Conservation (phyloP, 257 asterid genomes). For the Penstemon eatonii region DNA sequence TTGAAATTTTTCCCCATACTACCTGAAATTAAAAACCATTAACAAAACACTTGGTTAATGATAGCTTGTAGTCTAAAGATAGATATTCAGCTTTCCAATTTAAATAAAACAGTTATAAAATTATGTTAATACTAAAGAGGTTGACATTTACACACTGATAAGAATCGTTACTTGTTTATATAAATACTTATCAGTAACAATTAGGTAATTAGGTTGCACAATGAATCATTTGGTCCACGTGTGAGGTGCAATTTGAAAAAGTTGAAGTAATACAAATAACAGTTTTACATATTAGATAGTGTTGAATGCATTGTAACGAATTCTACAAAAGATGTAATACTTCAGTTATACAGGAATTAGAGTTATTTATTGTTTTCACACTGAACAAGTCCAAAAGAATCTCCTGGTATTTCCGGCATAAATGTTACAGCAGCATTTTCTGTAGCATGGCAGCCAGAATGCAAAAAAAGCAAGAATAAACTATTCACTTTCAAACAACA, state of each 20-base stretch:
- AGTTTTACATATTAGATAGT: not conserved
- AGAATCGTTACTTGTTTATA: conserved; percentile 5
- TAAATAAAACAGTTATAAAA: not conserved
- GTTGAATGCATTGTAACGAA: not conserved
- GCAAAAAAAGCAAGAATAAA: not conserved
- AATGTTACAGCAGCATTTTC: not conserved
- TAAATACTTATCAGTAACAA: conserved; percentile 4
- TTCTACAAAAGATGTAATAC: not conserved
- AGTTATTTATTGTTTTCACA: too few relatives aligned
- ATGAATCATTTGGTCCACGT: not conserved
- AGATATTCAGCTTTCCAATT: not conserved
- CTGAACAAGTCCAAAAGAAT: not conserved
- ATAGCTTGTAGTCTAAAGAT: not conserved
- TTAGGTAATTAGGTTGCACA: conserved; percentile 17
- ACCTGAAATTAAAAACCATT: conserved; percentile 29
- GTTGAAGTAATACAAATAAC: not conserved
- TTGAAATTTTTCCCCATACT: conserved; percentile 85
- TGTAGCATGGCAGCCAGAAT: not conserved
- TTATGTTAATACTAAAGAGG: not conserved
- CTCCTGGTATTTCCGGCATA: not conserved
- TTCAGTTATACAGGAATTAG: too few relatives aligned
- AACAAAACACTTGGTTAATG: conserved; percentile 17
- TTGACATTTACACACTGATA: not conserved
- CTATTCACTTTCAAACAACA: conserved; percentile 1
- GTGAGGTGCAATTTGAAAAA: not conserved